Conservation (phyloP, 2,329 filamentous ascomycete genomes). For the Monilinia fructicola region DNA sequence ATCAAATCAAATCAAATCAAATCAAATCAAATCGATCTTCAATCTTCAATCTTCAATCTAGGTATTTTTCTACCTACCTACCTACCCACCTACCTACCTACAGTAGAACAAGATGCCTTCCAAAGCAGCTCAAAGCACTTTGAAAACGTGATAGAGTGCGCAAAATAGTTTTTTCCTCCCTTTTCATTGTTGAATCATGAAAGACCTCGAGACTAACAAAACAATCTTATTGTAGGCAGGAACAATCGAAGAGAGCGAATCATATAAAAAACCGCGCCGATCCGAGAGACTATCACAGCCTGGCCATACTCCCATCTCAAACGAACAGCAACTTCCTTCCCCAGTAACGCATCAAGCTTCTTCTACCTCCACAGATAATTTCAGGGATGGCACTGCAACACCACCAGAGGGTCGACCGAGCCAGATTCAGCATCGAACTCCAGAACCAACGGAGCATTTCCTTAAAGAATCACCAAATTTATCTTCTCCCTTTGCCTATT, state of each 20-base stretch:
- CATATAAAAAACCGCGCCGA: conserved; percentile 78
- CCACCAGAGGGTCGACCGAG: conserved; percentile 62
- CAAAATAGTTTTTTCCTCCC: background rate
- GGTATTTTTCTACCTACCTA: background rate
- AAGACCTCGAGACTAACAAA: conserved; percentile 19
- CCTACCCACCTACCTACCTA: background rate
- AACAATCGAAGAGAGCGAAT: conserved; percentile 34
- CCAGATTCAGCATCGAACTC: conserved; percentile 48
- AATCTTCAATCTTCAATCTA: background rate
- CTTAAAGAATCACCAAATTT: conserved; percentile 36
- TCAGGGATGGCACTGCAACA: conserved; percentile 70
- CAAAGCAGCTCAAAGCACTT: background rate
- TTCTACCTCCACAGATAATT: conserved; percentile 54
- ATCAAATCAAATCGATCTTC: no score
- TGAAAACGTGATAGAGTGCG: conserved; percentile 22
- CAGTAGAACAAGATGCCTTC: conserved; percentile 1
- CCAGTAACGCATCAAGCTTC: conserved; percentile 72
- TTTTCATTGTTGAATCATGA: background rate
- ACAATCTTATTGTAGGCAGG: conserved; percentile 28
- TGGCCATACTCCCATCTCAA: conserved; percentile 58
- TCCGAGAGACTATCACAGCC: conserved; percentile 64
- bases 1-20: no score
- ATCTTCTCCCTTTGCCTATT: conserved; percentile 47
- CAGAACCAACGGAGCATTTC: conserved; percentile 36
- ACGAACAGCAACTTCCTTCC: conserved; percentile 73